A percentile compares a stretch with the other conserved stretches of the same genome.
phyloP scores from a whole-genome alignment of 2,329 filamentous ascomycete genomes.

The Metarhizium robertsii region DNA sequence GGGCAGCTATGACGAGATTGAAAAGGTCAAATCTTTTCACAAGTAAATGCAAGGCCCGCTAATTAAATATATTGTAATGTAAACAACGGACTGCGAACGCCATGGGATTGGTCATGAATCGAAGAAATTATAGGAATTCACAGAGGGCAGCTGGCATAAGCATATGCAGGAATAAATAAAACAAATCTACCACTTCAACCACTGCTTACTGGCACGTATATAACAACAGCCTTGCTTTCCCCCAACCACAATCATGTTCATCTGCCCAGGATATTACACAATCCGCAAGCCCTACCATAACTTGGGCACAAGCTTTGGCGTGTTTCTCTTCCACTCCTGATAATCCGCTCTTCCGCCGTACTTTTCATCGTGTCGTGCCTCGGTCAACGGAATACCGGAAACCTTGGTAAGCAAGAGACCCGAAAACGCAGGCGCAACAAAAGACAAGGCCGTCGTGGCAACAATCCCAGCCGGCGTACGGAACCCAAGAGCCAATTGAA shows the following conservation, averaged over 20 bases:
- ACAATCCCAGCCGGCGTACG: constrained; percentile 25
- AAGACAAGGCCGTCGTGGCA: constrained; percentile 34
- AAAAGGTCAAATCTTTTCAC: constrained; percentile 85
- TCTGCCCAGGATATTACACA: no score
- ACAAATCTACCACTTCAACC: neutral
- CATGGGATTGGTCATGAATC: no score
- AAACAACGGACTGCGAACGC: no score
- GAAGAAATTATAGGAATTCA: neutral
- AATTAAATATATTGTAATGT: no score
- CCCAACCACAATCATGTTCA: neutral
- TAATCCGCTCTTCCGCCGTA: constrained; percentile 58
- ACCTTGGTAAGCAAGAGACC: constrained; percentile 55
- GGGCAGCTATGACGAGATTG: constrained; percentile 88
- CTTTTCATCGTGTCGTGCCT: constrained; percentile 57
- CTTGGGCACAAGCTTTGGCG: constrained; percentile 55
- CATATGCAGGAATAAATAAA: neutral
- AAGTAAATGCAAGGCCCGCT: constrained; percentile 26
- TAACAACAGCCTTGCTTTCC: neutral
- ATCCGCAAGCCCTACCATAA: constrained; percentile 25
- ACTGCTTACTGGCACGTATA: no score
- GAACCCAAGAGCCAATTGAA: constrained; percentile 48
- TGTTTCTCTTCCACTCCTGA: constrained; percentile 57
- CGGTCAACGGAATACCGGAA: constrained; percentile 55
- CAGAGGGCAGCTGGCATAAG: neutral
- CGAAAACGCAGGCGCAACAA: constrained; percentile 54